Conservation (phyloP, 768 basidiomycete species). For the Pseudohyphozyma bogoriensis region DNA sequence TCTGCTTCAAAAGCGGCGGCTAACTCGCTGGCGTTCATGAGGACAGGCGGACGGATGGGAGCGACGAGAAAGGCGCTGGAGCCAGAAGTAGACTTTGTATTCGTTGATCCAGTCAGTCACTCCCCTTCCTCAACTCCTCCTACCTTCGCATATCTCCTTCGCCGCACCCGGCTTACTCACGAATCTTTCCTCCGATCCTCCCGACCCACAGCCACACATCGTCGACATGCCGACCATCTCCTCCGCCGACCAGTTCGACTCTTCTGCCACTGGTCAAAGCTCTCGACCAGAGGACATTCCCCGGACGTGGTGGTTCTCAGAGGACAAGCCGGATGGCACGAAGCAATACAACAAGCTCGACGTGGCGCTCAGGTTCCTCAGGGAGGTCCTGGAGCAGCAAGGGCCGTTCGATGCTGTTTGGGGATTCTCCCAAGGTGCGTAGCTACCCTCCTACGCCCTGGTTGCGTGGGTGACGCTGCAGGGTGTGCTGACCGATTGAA, state of each 20-base stretch:
- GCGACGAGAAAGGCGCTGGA: constrained; percentile 15
- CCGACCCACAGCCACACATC: constrained; percentile 11
- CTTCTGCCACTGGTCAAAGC: constrained; percentile 2
- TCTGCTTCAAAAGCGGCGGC: neutral
- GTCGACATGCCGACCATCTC: constrained; percentile 23
- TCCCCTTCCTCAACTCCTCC: neutral
- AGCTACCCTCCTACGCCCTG: no score
- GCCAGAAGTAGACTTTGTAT: constrained; percentile 18
- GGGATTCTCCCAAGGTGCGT: constrained; percentile 11
- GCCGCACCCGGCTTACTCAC: no score
- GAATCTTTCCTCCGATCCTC: neutral
- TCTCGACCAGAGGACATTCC: constrained; percentile 13
- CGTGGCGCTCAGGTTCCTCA: constrained; percentile 19
- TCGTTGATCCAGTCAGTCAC: constrained; percentile 24
- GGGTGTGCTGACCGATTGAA: neutral
- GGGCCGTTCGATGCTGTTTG: constrained; percentile 19
- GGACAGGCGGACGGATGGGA: constrained; percentile 1
- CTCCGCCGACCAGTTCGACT: constrained; percentile 21
- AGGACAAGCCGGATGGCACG: constrained; percentile 4
- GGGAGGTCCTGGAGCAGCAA: constrained; percentile 18
- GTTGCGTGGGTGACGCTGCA: no score
- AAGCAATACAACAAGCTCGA: constrained; percentile 10
- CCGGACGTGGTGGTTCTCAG: constrained; percentile 23
- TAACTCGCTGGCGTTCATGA: no score
- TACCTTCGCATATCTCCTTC: neutral